Base-by-base conservation (phyloP, 495 filamentous ascomycete species). In the Friedmanniomyces endolithicus region DNA sequence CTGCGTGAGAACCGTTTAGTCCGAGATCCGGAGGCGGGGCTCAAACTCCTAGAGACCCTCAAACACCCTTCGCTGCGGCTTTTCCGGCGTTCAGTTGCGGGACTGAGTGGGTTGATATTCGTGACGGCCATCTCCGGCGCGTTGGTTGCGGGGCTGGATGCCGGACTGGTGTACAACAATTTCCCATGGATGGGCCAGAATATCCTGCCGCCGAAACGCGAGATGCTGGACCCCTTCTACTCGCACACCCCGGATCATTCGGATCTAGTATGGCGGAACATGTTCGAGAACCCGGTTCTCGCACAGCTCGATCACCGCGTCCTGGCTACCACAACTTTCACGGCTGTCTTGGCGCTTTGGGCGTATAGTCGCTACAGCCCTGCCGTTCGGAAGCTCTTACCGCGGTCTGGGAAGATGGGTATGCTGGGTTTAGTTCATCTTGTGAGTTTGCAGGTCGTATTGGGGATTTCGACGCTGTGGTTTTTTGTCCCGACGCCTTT, bases 281-380 rank as follows among this genome's bases (percentile, higher is more conserved):
- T 88, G 78, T 82, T 95, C 11, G 92, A 96, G 74, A 98, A 98
- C 70, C 94, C 92, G 9, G 88, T 87, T 0, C 75, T 90, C 9
- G 92, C 95, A 11, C 92, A 98, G 68, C 78, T 98, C 23, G 86
- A 98, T 68, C 92, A 98, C 72, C 82, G 92, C n/a, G 84, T 90
- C 56, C 74, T 95, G 17, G 92, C 92, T 45, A 87, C 78, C 50
- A 88, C 85, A 1, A 95, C 94, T 8, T 94, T 96, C 71, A 83
- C 82, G 17, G 78, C 83, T 53, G 78, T 97, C 45, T 72, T 90
- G 43, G 76, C 78, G 1, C 73, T 97, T 12, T 89, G 83, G 69
- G 79, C 77, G 11, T 97, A 94, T 67, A 74, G 83, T 6, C 76
- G 85, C 33, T 78, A 81, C 27, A 83, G 78, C 6, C 70, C 74